These are phyloP conservation scores for Nitzschia inconspicua DNA, from an alignment of 108 stramenopile species.

Conservation along the genomic window DNA sequence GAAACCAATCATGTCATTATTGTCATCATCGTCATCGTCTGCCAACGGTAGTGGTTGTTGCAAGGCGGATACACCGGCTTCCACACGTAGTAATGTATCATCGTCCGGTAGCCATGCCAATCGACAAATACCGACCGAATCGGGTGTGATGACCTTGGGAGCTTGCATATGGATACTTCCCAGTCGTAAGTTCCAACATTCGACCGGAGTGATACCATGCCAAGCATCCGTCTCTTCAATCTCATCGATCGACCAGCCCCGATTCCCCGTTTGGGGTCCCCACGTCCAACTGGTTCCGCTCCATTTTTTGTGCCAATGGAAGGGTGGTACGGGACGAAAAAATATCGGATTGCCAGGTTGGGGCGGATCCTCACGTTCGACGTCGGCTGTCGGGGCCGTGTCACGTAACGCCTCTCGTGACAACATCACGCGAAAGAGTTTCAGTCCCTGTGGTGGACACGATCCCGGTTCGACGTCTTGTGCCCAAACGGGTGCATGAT, in stretches of 20 bases:
- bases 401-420: constrained; percentile 61
- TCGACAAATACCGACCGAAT: constrained; percentile 57
- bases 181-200: constrained; percentile 70
- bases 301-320: constrained; percentile 82
- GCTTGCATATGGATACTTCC: constrained; percentile 72
- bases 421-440: constrained; percentile 69
- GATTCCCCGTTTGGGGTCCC: constrained; percentile 76
- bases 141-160: constrained; percentile 61
- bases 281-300: constrained; percentile 80
- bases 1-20: constrained; percentile 73
- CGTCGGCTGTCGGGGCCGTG: constrained; percentile 55
- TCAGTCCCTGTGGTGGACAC: constrained; percentile 79
- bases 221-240: constrained; percentile 81
- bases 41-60: constrained; percentile 76
- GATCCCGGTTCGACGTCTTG: constrained; percentile 68
- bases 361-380: constrained; percentile 54
- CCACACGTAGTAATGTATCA: constrained; percentile 67
- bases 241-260: constrained; percentile 72
- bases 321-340: constrained; percentile 72
- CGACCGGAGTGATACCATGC: constrained; percentile 63
- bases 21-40: constrained; percentile 59
- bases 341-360: constrained; percentile 57
- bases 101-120: constrained; percentile 81
- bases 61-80: constrained; percentile 75
- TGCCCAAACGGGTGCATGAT: constrained; percentile 88